These are phyloP conservation scores for Hygrocybe punicea DNA, from an alignment of 768 basidiomycete genomes.

Conservation along the genomic window DNA sequence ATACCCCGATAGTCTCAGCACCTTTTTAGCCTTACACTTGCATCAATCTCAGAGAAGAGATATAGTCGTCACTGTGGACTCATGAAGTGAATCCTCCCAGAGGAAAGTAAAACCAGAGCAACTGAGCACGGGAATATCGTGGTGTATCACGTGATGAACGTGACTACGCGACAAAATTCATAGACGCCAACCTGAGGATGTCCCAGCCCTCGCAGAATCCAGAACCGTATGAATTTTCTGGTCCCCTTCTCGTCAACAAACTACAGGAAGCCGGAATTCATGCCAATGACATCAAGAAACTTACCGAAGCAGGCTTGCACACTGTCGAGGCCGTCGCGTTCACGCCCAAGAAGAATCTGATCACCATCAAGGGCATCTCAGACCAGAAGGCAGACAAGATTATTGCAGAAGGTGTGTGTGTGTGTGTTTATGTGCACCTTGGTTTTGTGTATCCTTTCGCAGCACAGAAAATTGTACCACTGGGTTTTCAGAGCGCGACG, in stretches of 20 bases:
- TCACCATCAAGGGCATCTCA: conserved; percentile 93
- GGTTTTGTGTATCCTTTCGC: conserved; percentile 9
- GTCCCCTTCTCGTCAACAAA: conserved; percentile 82
- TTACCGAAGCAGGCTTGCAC: conserved; percentile 84
- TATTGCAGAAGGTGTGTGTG: conserved; percentile 70
- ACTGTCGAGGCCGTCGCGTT: conserved; percentile 96
- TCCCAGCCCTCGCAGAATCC: conserved; percentile 53
- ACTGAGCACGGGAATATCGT: too few species aligned
- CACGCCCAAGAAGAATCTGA: conserved; percentile 89
- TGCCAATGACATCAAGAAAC: conserved; percentile 90
- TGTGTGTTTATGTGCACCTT: not conserved
- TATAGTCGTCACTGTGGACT: too few species aligned
- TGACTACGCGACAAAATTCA: not conserved
- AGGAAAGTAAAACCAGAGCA: too few species aligned
- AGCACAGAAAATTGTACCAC: conserved; percentile 95
- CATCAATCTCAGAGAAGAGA: not conserved
- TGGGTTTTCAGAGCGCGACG: conserved; percentile 97
- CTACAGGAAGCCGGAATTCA: conserved; percentile 86
- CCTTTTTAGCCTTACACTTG: not conserved
- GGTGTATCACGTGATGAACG: not conserved
- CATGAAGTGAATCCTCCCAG: too few species aligned
- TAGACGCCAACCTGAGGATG: conserved; percentile 33
- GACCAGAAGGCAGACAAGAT: conserved; percentile 98
- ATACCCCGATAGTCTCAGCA: not conserved
- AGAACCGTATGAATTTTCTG: conserved; percentile 59